Evolutionary conservation across 2,329 filamentous ascomycete genomes (phyloP).

Genomic region (Dactylonectria estremocensis): DNA sequence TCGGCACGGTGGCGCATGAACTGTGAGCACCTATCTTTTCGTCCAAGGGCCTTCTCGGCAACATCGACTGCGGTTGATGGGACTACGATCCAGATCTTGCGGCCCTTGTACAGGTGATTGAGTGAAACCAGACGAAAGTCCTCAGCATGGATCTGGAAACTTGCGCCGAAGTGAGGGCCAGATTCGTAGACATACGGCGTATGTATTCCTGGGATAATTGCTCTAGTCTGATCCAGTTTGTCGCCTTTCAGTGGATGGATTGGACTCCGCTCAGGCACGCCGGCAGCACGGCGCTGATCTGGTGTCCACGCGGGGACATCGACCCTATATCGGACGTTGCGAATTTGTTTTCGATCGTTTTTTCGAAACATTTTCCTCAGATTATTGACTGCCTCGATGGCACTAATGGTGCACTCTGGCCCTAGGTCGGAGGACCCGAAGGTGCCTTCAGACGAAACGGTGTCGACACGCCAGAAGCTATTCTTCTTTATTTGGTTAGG

Average conservation of each 20-base stretch:
- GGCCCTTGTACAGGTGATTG: constrained; percentile 58
- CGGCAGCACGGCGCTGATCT: constrained; percentile 53
- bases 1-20: constrained; percentile 60
- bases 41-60: constrained; percentile 54
- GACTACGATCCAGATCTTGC: constrained; percentile 59
- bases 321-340: constrained; percentile 56
- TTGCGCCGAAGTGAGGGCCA: constrained; percentile 56
- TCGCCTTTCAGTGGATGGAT: constrained; percentile 57
- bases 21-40: constrained; percentile 54
- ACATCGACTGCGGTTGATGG: constrained; percentile 55
- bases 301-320: constrained; percentile 58
- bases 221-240: constrained; percentile 55
- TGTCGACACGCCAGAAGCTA: constrained; percentile 56
- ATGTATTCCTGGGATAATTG: constrained; percentile 58
- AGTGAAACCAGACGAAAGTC: constrained; percentile 57
- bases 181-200: constrained; percentile 60
- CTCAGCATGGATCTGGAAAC: constrained; percentile 59
- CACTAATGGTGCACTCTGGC: constrained; percentile 44
- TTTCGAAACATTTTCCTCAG: constrained; percentile 55
- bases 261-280: constrained; percentile 55
- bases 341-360: constrained; percentile 55
- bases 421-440: constrained; percentile 49
- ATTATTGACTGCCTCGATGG: constrained; percentile 50
- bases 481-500: constrained; percentile 54
- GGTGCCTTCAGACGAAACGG: constrained; percentile 51